These are phyloP conservation scores for Ganoderma boninense DNA, from an alignment of 1,284 basidiomycete species.

Conservation along the genomic window DNA sequence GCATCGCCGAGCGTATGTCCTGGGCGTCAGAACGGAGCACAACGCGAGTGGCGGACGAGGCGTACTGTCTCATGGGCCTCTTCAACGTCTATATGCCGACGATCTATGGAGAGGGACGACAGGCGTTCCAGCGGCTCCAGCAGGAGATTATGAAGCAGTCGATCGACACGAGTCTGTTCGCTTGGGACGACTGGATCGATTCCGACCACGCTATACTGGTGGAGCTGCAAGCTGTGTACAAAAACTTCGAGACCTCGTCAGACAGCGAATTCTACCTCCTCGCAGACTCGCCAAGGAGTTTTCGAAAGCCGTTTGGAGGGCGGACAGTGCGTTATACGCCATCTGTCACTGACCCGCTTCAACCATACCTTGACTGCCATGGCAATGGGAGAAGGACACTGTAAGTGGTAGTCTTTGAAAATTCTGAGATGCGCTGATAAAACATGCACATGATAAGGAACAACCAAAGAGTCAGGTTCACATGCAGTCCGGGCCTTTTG, in stretches of 20 bases:
- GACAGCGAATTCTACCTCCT: slow-evolving; percentile 7
- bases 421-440: background rate
- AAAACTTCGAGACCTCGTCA: too few relatives aligned
- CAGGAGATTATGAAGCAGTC: slow-evolving; percentile 13
- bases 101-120: slow-evolving; percentile 14
- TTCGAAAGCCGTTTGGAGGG: background rate
- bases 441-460: background rate
- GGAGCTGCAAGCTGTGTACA: too few relatives aligned
- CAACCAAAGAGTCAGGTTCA: background rate
- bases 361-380: slow-evolving; percentile 11
- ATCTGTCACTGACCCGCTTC: background rate
- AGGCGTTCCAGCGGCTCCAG: slow-evolving; percentile 16
- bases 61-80: slow-evolving; percentile 17
- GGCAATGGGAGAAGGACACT: background rate
- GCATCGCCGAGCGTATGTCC: slow-evolving; percentile 7
- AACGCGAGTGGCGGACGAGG: slow-evolving; percentile 14
- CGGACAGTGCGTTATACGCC: background rate
- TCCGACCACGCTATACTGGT: background rate
- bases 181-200: background rate
- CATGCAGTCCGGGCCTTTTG: slow-evolving; percentile 6
- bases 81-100: slow-evolving; percentile 15
- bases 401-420: background rate
- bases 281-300: slow-evolving; percentile 1
- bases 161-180: slow-evolving; percentile 11
- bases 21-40: slow-evolving; percentile 14